Conservation (phyloP, 371 early-diverging fungal genomes). For the Thermomucor indicae-seudaticae region DNA sequence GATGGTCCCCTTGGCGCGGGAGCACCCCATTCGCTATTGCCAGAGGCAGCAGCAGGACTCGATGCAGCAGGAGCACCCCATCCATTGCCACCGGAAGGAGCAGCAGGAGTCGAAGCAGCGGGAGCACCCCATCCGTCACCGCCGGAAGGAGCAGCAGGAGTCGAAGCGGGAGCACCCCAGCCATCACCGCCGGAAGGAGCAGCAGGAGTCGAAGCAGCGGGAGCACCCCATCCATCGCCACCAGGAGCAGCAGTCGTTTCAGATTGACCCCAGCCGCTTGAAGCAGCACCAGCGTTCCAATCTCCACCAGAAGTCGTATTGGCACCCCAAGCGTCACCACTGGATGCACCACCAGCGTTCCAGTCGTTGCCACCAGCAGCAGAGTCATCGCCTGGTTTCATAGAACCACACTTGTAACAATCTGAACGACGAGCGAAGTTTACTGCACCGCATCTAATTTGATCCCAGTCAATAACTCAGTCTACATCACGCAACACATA, state of each 20-base stretch:
- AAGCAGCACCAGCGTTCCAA: constrained; percentile 10
- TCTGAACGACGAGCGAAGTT: constrained; percentile 60
- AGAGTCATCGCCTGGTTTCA: constrained; percentile 53
- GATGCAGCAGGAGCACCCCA: constrained; percentile 23
- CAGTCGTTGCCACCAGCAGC: constrained; percentile 22
- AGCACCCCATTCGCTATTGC: constrained; percentile 21
- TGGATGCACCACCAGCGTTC: constrained; percentile 11
- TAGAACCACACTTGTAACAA: constrained; percentile 62
- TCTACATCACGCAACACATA: background rate
- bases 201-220: constrained; percentile 9
- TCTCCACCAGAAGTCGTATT: constrained; percentile 16
- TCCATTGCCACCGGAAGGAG: constrained; percentile 17
- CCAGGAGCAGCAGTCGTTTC: constrained; percentile 11
- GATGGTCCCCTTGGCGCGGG: constrained; percentile 9
- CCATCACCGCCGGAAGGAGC: constrained; percentile 17
- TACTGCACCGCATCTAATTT: constrained; percentile 42
- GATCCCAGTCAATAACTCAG: too few relatives aligned
- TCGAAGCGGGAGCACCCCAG: constrained; percentile 18
- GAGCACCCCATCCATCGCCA: constrained; percentile 28
- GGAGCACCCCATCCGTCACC: constrained; percentile 32
- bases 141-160: constrained; percentile 13
- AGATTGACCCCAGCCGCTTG: too few relatives aligned
- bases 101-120: constrained; percentile 20
- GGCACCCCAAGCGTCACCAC: constrained; percentile 26
- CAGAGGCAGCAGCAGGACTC: constrained; percentile 13